These are phyloP conservation scores for Haplographium delicatum DNA, from an alignment of 495 filamentous ascomycete species.

Conservation along the genomic window DNA sequence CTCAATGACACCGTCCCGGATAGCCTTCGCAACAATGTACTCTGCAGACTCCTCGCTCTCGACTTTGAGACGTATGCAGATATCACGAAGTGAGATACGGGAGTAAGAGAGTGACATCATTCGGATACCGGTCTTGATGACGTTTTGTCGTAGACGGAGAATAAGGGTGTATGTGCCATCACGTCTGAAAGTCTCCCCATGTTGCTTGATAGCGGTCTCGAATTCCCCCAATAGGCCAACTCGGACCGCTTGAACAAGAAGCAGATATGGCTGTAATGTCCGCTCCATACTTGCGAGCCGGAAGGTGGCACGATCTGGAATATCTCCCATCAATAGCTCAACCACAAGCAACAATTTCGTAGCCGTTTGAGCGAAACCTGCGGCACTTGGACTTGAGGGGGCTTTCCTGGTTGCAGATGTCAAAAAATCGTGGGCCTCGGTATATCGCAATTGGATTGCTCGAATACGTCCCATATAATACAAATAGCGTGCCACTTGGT, in stretches of 20 bases:
- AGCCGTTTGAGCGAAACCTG: constrained; percentile 91
- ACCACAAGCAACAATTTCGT: constrained; percentile 93
- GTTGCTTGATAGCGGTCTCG: constrained; percentile 69
- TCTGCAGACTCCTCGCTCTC: constrained; percentile 93
- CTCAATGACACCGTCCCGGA: constrained; percentile 96
- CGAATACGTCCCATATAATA: constrained; percentile 96
- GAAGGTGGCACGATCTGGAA: constrained; percentile 91
- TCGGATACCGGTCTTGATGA: constrained; percentile 98
- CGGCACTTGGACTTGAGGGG: constrained; percentile 78
- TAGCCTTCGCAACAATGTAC: constrained; percentile 98
- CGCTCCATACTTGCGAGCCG: constrained; percentile 79
- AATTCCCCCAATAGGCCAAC: constrained; percentile 93
- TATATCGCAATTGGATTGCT: constrained; percentile 92
- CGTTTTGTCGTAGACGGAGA: constrained; percentile 90
- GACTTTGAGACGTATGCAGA: constrained; percentile 90
- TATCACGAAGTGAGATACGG: constrained; percentile 93
- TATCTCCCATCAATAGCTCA: constrained; percentile 97
- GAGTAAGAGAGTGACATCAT: constrained; percentile 99
- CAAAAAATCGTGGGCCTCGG: constrained; percentile 91
- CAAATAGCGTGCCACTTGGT: constrained; percentile 92
- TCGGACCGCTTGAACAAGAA: constrained; percentile 89
- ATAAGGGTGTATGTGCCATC: constrained; percentile 96
- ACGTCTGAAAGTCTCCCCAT: constrained; percentile 78
- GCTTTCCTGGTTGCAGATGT: constrained; percentile 91
- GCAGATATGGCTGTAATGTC: constrained; percentile 84